Conservation (phyloP, 495 filamentous ascomycete species). For the Tricharina praecox region DNA sequence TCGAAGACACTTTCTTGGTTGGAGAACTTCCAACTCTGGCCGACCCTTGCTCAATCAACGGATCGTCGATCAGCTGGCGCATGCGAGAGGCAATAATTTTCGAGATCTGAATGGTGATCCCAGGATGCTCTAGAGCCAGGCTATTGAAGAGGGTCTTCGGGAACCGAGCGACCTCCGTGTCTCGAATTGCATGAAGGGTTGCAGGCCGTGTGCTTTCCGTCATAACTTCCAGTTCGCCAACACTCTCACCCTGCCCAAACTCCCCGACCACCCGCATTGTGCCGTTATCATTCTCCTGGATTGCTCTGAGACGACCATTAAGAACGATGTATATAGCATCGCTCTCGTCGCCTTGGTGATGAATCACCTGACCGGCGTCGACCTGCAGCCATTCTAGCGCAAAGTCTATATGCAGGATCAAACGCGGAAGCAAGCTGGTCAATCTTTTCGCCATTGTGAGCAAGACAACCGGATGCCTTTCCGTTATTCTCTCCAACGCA, state of each 20-base stretch:
- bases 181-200: conserved; percentile 86
- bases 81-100: conserved; percentile 95
- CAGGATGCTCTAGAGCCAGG: conserved; percentile 86
- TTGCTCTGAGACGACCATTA: conserved; percentile 70
- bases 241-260: conserved; percentile 92
- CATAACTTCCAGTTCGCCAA: conserved; percentile 92
- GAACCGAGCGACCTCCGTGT: conserved; percentile 90
- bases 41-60: conserved; percentile 42
- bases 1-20: conserved; percentile 61
- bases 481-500: conserved; percentile 79
- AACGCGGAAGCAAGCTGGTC: conserved; percentile 71
- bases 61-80: conserved; percentile 71
- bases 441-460: conserved; percentile 89
- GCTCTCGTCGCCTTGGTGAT: conserved; percentile 86
- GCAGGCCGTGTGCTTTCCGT: conserved; percentile 80
- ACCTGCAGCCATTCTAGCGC: conserved; percentile 97
- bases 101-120: conserved; percentile 96
- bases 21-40: conserved; percentile 28
- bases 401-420: conserved; percentile 94
- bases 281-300: conserved; percentile 59
- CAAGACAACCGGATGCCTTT: conserved; percentile 77
- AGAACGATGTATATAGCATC: conserved; percentile 97
- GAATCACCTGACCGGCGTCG: conserved; percentile 81
- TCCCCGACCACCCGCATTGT: conserved; percentile 82
- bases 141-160: conserved; percentile 95